Conservation (phyloP, 2,329 filamentous ascomycete genomes). For the Cladophialophora bantiana region DNA sequence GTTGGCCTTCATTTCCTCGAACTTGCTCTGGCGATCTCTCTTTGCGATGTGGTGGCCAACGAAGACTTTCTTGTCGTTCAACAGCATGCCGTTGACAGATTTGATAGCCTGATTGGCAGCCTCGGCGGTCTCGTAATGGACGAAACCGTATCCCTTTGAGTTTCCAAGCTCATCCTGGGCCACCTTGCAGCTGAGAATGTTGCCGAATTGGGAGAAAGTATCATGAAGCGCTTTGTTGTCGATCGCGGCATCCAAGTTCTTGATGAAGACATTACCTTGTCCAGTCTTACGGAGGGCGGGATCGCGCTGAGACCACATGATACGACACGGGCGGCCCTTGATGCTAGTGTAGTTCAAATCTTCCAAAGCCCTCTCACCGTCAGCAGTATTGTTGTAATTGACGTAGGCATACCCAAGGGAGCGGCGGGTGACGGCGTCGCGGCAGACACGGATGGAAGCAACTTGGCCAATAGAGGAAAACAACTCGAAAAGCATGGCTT, state of each 20-base stretch:
- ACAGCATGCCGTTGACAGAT: constrained; percentile 98
- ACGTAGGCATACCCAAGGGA: constrained; percentile 99
- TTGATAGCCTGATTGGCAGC: constrained; percentile 97
- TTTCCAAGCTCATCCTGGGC: constrained; percentile 95
- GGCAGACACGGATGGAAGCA: constrained; percentile 98
- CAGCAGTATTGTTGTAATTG: constrained; percentile 97
- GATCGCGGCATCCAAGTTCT: constrained; percentile 97
- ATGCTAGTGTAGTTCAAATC: constrained; percentile 99
- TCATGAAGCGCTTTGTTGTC: constrained; percentile 99
- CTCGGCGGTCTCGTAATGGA: constrained; percentile 99
- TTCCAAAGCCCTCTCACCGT: constrained; percentile 97
- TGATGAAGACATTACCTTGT: constrained; percentile 99
- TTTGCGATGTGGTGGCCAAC: constrained; percentile 99
- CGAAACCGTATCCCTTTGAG: constrained; percentile 99
- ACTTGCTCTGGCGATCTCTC: constrained; percentile 99
- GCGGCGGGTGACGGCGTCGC: constrained; percentile 96
- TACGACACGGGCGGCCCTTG: constrained; percentile 98
- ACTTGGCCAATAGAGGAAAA: constrained; percentile 99
- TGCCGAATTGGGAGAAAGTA: constrained; percentile 97
- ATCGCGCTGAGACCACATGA: constrained; percentile 99
- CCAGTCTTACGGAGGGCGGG: constrained; percentile 98
- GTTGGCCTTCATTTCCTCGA: constrained; percentile 99
- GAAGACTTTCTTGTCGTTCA: constrained; percentile 99
- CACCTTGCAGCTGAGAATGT: constrained; percentile 99
- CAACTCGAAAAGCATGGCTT: constrained; percentile 99